These are phyloP conservation scores for Macaranga tanarius DNA, from an alignment of 441 rosid species.

Conservation along the genomic window DNA sequence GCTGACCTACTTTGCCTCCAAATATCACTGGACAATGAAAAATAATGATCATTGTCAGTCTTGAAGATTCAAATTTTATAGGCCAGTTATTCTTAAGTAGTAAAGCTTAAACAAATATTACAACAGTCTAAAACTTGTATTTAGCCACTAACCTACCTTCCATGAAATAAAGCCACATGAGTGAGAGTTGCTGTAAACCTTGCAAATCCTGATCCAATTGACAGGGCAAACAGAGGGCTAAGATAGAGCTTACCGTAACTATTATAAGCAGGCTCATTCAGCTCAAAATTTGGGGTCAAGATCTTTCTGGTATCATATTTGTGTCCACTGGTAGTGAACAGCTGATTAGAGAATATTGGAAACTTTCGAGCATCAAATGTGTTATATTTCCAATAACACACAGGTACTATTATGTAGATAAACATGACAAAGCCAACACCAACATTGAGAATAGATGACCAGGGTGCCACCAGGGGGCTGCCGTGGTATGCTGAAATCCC, in stretches of 20 bases:
- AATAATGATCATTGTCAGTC: not conserved
- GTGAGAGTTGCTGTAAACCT: slow-evolving; percentile 85
- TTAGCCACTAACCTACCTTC: slow-evolving; percentile 48
- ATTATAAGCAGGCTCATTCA: slow-evolving; percentile 62
- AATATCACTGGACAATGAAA: slow-evolving; percentile 63
- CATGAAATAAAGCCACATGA: slow-evolving; percentile 88
- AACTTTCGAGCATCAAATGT: slow-evolving; percentile 77
- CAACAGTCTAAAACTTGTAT: not conserved
- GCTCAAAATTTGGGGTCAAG: slow-evolving; percentile 67
- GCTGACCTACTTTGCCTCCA: slow-evolving; percentile 80
- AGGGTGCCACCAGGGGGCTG: slow-evolving; percentile 90
- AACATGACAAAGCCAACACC: slow-evolving; percentile 90
- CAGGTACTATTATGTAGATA: slow-evolving; percentile 78
- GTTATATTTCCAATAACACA: slow-evolving; percentile 90
- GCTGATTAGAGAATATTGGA: slow-evolving; percentile 85
- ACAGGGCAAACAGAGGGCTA: slow-evolving; percentile 84
- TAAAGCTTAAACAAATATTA: not conserved
- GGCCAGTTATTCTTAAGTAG: too few species aligned
- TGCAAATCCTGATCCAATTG: slow-evolving; percentile 87
- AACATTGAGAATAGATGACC: slow-evolving; percentile 82
- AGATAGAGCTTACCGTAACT: slow-evolving; percentile 81
- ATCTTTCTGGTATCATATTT: slow-evolving; percentile 84
- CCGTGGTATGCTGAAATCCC: slow-evolving; percentile 97
- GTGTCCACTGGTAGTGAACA: slow-evolving; percentile 67
- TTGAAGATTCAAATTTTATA: too few species aligned